A percentile compares a stretch with the other conserved stretches of the same genome.
Evolutionary conservation across 2,329 filamentous ascomycete genomes (phyloP).

Genomic region (Ceratocystiopsis minuta): DNA sequence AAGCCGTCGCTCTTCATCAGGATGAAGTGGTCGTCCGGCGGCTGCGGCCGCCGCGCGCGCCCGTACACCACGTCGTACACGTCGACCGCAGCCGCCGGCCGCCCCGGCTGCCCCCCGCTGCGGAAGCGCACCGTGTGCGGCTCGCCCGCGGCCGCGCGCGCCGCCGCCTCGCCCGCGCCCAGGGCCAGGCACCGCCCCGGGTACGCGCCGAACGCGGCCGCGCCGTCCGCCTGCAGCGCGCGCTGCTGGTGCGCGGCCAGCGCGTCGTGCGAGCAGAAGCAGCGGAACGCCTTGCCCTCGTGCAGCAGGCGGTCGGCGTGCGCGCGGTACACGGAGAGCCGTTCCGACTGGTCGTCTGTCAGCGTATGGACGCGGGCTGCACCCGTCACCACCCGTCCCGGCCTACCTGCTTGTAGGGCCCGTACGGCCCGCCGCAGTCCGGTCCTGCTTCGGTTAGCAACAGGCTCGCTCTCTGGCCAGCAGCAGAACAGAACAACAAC

Average conservation of each 20-base stretch:
- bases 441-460: slow-evolving; percentile 39
- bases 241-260: slow-evolving; percentile 48
- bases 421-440: slow-evolving; percentile 59
- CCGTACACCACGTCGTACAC: slow-evolving; percentile 74
- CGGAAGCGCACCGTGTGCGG: slow-evolving; percentile 62
- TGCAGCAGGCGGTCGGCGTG: slow-evolving; percentile 54
- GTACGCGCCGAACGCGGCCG: slow-evolving; percentile 21
- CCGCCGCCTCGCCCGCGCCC: slow-evolving; percentile 46
- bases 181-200: slow-evolving; percentile 55
- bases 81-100: slow-evolving; percentile 19
- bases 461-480: not conserved
- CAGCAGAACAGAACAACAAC: not conserved
- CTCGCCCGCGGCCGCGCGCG: slow-evolving; percentile 51
- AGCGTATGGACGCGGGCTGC: not conserved
- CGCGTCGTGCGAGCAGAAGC: slow-evolving; percentile 67
- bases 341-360: slow-evolving; percentile 45
- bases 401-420: slow-evolving; percentile 66
- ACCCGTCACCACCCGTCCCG: not conserved
- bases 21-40: slow-evolving; percentile 61
- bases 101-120: slow-evolving; percentile 34
- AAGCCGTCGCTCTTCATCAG: slow-evolving; percentile 80
- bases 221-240: slow-evolving; percentile 34
- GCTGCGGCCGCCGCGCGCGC: slow-evolving; percentile 25
- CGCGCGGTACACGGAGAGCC: slow-evolving; percentile 52
- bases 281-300: slow-evolving; percentile 67